Percentiles rank a stretch among this genome's conserved stretches.
These are phyloP conservation scores for Nevesoporus exiguus DNA, from an alignment of 768 basidiomycete genomes.

Conservation along the genomic window DNA sequence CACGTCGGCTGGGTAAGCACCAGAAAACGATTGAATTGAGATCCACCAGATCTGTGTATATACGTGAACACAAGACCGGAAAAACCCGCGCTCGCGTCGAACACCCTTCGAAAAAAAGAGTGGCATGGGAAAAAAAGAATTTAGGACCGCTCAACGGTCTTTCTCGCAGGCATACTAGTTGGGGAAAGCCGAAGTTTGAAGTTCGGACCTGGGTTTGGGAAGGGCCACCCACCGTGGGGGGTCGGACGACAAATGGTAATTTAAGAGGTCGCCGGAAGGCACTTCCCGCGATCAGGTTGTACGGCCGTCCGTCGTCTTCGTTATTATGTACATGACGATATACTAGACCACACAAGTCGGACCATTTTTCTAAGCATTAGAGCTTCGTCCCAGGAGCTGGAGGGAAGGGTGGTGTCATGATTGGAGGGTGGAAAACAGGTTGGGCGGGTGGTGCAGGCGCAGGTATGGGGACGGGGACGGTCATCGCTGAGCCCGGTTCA, in stretches of 20 bases:
- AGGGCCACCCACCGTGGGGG: neutral
- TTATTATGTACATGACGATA: conserved; percentile 24
- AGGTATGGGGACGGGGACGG: conserved; percentile 22
- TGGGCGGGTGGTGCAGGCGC: conserved; percentile 20
- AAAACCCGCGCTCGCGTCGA: too few relatives aligned
- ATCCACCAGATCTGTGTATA: conserved; percentile 1
- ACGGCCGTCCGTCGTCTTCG: conserved; percentile 2
- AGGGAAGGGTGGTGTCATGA: conserved; percentile 31
- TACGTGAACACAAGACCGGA: neutral
- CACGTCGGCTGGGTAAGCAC: neutral
- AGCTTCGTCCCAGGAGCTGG: conserved; percentile 32
- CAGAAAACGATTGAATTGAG: conserved; percentile 7
- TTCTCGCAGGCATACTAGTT: neutral
- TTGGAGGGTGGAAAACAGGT: conserved; percentile 26
- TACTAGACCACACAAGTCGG: conserved; percentile 2
- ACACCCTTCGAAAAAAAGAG: too few relatives aligned
- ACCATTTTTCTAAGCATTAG: conserved; percentile 9
- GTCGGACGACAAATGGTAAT: neutral
- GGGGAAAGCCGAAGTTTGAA: neutral
- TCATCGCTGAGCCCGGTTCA: conserved; percentile 17
- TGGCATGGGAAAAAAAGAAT: conserved; percentile 18
- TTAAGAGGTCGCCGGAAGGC: neutral
- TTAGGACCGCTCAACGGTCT: too few relatives aligned
- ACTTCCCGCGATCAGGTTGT: conserved; percentile 9
- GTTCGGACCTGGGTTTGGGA: conserved; percentile 1